Conservation (phyloP, 1,284 basidiomycete species). For the Apiotrichum gracile region DNA sequence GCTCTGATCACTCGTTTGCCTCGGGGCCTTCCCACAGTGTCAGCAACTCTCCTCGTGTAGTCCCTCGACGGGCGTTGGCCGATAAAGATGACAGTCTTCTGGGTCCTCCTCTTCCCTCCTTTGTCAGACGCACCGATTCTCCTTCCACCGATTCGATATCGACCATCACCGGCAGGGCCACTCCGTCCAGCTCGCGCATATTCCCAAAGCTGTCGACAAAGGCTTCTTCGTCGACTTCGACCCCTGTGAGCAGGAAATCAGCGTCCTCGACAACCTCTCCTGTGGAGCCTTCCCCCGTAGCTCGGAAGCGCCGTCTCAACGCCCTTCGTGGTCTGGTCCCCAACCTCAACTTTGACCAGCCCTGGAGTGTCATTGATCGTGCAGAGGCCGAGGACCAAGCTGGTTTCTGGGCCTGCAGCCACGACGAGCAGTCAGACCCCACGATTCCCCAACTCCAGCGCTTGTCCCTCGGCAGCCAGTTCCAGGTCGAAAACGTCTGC, state of each 20-base stretch:
- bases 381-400: slow-evolving; percentile 1
- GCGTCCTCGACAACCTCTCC: background rate
- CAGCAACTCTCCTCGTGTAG: slow-evolving; percentile 7
- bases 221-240: background rate
- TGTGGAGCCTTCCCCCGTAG: background rate
- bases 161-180: slow-evolving; percentile 13
- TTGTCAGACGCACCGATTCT: slow-evolving; percentile 3
- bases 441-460: slow-evolving; percentile 7
- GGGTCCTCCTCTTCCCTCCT: background rate
- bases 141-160: slow-evolving; percentile 24
- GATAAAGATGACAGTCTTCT: background rate
- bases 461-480: slow-evolving; percentile 11
- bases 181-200: background rate
- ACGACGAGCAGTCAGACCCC: background rate
- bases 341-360: slow-evolving; percentile 40
- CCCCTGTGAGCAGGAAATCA: background rate
- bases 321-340: slow-evolving; percentile 37
- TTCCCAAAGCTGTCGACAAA: background rate
- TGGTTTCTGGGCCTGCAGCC: slow-evolving; percentile 17
- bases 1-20: slow-evolving; percentile 2
- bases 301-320: slow-evolving; percentile 28
- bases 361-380: slow-evolving; percentile 26
- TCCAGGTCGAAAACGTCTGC: slow-evolving; percentile 3
- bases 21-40: slow-evolving; percentile 10
- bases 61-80: slow-evolving; percentile 7